Evolutionary conservation across 2,329 filamentous ascomycete species (phyloP), one percentile per base, ranked within the genome.

Genomic region (Fusarium keratoplasticum): DNA sequence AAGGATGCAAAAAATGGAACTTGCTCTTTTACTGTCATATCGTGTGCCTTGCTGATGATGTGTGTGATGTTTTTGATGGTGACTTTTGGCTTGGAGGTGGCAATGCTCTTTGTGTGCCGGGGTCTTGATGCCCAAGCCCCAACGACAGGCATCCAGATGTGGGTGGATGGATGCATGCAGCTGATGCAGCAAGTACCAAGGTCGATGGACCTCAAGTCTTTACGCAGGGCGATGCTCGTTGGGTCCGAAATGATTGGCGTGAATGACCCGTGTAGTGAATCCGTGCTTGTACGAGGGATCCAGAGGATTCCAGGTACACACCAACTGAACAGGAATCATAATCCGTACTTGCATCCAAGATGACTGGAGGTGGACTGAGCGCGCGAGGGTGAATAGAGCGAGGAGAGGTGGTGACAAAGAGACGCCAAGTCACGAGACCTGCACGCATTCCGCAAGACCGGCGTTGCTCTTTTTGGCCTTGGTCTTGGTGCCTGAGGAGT

Each of bases 1-100:
- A 60, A 60, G 71, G 74, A 77, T 66, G 71, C 70, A 72, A 77
- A 75, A 66, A 74, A 74, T 76, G 73, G 70, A 71, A 73, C 58
- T 70, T 59, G 55, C 25, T 64, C 47, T 69, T 73, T 67, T 55
- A 33, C 42, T 55, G 50, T 18, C 50, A 64, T 8, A 20, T 27
- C 9, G 18, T 60, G 20, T 35, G 20, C 29, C 29, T 42, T 6
- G 11, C 42, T 60, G 20, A 25, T 35, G 14, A 29, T 27, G 13
- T 16, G 18, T 25, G 18, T 40, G 47, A 62, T 20, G n/a, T 52
- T 52, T 18, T 31, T 54, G 44, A 25, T n/a, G 36, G 42, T 27
- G 47, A 58, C 22, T 16, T 18, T 38, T 40, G 18, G 22, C 16
- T 18, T 22, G 33, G 18, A 40, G 11, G n/a, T 58, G 38, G n/a